These are phyloP conservation scores for Maudiozyma saulgeensis DNA, from an alignment of 805 yeast species.

Conservation along the genomic window DNA sequence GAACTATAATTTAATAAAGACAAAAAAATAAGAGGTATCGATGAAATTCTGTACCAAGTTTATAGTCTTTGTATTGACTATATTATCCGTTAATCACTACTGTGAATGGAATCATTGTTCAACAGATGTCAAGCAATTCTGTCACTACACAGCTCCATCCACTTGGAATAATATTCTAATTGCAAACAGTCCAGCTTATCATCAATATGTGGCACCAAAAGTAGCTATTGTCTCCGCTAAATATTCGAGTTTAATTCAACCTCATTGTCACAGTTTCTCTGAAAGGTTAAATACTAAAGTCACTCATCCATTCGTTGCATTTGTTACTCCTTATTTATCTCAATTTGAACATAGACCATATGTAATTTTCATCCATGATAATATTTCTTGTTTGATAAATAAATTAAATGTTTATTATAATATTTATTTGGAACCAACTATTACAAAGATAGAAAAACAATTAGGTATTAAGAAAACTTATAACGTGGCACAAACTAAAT, in stretches of 20 bases:
- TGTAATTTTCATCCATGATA: not conserved
- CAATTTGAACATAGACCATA: not conserved
- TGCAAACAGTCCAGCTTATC: slow-evolving; percentile 9
- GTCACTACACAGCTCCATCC: slow-evolving; percentile 15
- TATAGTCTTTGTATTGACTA: slow-evolving; percentile 6
- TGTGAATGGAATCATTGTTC: slow-evolving; percentile 16
- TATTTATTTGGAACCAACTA: slow-evolving; percentile 7
- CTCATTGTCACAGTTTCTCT: slow-evolving; percentile 1
- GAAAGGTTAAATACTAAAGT: not conserved
- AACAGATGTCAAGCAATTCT: slow-evolving; percentile 8
- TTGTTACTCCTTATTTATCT: not conserved
- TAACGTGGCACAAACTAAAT: not conserved
- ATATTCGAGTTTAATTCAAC: slow-evolving; percentile 4
- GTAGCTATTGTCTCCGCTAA: slow-evolving; percentile 1
- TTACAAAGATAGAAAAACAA: slow-evolving; percentile 1
- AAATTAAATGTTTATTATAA: slow-evolving; percentile 7
- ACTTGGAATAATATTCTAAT: slow-evolving; percentile 11
- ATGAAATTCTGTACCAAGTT: slow-evolving; percentile 14
- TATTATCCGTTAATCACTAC: slow-evolving; percentile 14
- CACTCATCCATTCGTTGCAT: not conserved
- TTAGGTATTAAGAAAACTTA: not conserved
- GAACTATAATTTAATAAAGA: no score
- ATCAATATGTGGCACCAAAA: slow-evolving; percentile 11
- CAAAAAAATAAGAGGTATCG: no score
- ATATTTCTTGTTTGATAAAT: not conserved